A percentile compares a stretch with the other conserved stretches of the same genome.
phyloP scores from a whole-genome alignment of 2,329 filamentous ascomycete genomes.

The Cordyceps farinosa region DNA sequence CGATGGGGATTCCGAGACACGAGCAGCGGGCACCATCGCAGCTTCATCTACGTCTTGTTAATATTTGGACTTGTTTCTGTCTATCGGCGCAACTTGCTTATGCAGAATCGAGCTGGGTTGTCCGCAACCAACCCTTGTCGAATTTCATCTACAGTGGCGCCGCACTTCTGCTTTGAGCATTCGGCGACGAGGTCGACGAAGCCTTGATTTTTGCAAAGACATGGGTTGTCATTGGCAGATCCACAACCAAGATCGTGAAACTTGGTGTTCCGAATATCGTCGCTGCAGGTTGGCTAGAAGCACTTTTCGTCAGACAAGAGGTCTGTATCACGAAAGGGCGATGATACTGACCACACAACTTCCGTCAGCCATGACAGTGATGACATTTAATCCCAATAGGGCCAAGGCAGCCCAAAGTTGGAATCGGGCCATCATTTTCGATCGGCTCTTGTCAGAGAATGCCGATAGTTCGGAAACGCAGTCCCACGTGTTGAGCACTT shows the following conservation, averaged over 20 bases:
- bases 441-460: not conserved
- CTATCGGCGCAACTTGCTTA: constrained; percentile 23
- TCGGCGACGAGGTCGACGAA: constrained; percentile 39
- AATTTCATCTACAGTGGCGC: constrained; percentile 24
- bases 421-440: not conserved
- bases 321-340: not conserved
- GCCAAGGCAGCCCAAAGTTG: not conserved
- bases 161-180: constrained; percentile 33
- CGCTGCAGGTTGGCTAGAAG: constrained; percentile 24
- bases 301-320: not conserved
- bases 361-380: constrained; percentile 2
- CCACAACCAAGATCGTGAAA: constrained; percentile 24
- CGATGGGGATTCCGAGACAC: not conserved
- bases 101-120: constrained; percentile 6
- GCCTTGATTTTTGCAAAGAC: constrained; percentile 37
- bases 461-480: not conserved
- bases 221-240: constrained; percentile 32
- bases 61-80: not conserved
- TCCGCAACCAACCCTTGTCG: constrained; percentile 19
- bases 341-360: not conserved
- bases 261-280: constrained; percentile 12
- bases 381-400: not conserved
- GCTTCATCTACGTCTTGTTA: not conserved
- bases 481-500: not conserved
- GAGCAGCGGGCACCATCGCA: not conserved